Evolutionary conservation across 352 stramenopile species (phyloP).

Genomic region (Phytophthora cryptogea): DNA sequence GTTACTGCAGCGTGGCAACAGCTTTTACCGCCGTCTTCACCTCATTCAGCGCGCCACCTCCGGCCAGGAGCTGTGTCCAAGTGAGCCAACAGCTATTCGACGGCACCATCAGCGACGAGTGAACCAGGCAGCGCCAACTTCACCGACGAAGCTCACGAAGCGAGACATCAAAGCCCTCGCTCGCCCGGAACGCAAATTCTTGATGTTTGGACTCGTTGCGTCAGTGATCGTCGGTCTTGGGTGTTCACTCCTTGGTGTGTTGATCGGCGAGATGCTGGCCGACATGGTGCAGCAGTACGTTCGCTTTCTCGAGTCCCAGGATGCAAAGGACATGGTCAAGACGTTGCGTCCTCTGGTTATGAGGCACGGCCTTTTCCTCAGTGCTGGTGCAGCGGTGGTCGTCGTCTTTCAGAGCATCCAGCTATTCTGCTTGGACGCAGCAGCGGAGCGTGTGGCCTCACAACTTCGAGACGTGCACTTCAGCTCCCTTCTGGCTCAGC

Average conservation of each 20-base stretch:
- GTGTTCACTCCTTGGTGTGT: constrained; percentile 29
- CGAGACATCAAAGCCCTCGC: constrained; percentile 34
- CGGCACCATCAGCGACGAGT: background rate
- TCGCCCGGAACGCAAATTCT: constrained; percentile 42
- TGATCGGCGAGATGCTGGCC: constrained; percentile 42
- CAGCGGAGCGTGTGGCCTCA: constrained; percentile 57
- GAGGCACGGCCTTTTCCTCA: constrained; percentile 37
- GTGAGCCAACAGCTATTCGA: background rate
- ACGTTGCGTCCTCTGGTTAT: constrained; percentile 15
- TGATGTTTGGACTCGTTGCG: constrained; percentile 36
- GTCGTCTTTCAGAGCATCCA: constrained; percentile 38
- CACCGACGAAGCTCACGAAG: constrained; percentile 35
- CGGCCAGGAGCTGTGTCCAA: constrained; percentile 4
- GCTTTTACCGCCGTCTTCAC: constrained; percentile 80
- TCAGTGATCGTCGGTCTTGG: constrained; percentile 41
- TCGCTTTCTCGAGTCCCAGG: constrained; percentile 24
- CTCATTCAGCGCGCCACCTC: constrained; percentile 33
- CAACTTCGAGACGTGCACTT: constrained; percentile 56
- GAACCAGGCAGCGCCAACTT: constrained; percentile 6
- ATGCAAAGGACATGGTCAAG: constrained; percentile 15
- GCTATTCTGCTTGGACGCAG: constrained; percentile 50
- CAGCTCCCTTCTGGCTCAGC: constrained; percentile 45
- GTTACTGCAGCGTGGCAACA: constrained; percentile 60
- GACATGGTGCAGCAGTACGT: constrained; percentile 42
- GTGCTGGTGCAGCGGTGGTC: constrained; percentile 35